Evolutionary conservation across 371 early-diverging fungal genomes (phyloP), one percentile per base, ranked within the genome.

Genomic region (Circinella minor): DNA sequence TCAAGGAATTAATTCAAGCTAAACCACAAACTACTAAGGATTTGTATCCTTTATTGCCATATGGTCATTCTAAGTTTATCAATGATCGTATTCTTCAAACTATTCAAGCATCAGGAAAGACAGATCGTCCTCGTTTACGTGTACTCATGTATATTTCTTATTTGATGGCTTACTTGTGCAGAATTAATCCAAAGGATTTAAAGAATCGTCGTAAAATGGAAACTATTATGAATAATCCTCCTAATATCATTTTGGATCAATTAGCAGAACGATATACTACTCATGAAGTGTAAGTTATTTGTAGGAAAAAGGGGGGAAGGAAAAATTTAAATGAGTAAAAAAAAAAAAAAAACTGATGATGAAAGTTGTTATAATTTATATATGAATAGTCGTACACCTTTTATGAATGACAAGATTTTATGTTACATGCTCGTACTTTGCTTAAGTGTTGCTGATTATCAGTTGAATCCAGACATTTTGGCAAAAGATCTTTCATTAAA

Each of bases 391-490:
- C 87, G 89, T 71, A 89, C 95, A 55, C 83, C 90, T 43, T 79
- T 89, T 27, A 87, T 86, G 72, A 85, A 89, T 67, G 94, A 93
- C 77, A 93, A 88, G 79, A 81, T 96, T n/a, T 78, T 90, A 11
- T 90, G 91, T 71, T 92, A 93, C 70, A 89, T 93, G 69, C 75
- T 93, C 57, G 88, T 89, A 10, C 77, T 94, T 46, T 86, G 88
- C 71, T 81, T 96, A 67, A 86, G 85, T 18, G 76, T 94, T 8
- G 89, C 92, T 74, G 87, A 90, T 77, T 94, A 86, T 81, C 84
- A 80, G 18, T 74, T 92, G 54, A 83, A 92, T 39, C 82, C 89
- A 5, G 76, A 81, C 10, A 77, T 80, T 13, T 71, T 95, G 68
- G 89, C 92, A 3, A 75, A 79, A 11, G 95, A 94, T 70, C 78